Base-by-base conservation (phyloP, 768 basidiomycete genomes). In the Suillus luteus region DNA sequence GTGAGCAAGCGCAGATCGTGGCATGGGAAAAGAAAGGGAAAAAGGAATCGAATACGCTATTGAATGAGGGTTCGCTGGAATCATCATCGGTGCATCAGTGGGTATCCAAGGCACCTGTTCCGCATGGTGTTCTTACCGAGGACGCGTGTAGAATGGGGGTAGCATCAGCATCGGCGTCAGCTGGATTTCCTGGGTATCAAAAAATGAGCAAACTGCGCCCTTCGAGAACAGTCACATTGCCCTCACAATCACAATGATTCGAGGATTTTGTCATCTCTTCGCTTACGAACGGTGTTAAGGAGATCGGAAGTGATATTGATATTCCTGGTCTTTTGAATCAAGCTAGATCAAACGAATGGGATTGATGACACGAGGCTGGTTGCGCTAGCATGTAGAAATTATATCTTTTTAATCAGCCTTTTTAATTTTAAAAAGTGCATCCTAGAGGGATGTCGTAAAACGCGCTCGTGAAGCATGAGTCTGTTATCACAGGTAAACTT, bases 101-200 rank as follows among this genome's bases (percentile, higher is more conserved):
- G 57, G 57, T 58, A 41, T 58, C 57, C 17, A 58, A 58, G 57
- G 57, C 6, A 58, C 24, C 11, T 31, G 24, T 41, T 58, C 57
- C 57, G 57, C 40, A 6, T 41, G 10, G 27, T n/a, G 5, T 11
- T 40, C 57, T 58, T 40, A 27, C 24, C 41, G 17, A 31, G 17
- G 27, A 58, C 40, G 40, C 40, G 27, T 17, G 19, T 41, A 41
- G 24, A 58, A 57, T 27, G 57, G 40, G 17, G 57, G 52, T 31
- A 58, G 57, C n/a, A n/a, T n/a, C n/a, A n/a, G n/a, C n/a, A n/a
- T n/a, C n/a, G n/a, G n/a, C 17, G 10, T 58, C 24, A 41, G 52
- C 2, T 19, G 6, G 19, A 19, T 41, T 19, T 24, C 11, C 38
- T 58, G 17, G 10, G 8, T 40, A 1, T 58, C 10, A 41, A 27